phyloP scores from a whole-genome alignment of 768 basidiomycete genomes.

The Strobilomyces confusus region DNA sequence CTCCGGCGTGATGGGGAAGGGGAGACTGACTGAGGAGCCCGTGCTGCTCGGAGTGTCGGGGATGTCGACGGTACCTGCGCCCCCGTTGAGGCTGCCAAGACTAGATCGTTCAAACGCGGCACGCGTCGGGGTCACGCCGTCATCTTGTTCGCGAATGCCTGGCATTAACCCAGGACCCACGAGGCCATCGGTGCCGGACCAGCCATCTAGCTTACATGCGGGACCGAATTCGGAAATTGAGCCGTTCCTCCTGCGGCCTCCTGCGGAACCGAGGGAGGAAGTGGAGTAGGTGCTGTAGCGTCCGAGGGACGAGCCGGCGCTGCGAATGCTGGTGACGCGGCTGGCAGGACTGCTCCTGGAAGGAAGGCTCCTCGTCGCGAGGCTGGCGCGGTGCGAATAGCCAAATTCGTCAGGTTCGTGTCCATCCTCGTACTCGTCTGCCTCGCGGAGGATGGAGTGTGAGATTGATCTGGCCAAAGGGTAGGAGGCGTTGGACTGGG shows the following conservation, averaged over 20 bases:
- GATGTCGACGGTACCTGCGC: conserved; percentile 8
- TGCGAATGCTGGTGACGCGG: conserved; percentile 21
- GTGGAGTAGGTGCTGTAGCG: conserved; percentile 22
- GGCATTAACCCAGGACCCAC: conserved; percentile 19
- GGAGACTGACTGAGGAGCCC: conserved; percentile 26
- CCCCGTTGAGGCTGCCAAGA: conserved; percentile 20
- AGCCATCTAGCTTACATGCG: conserved; percentile 12
- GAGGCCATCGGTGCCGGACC: background rate
- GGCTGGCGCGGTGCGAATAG: conserved; percentile 4
- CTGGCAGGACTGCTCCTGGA: conserved; percentile 20
- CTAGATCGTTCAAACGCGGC: conserved; percentile 27
- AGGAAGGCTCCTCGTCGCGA: conserved; percentile 20
- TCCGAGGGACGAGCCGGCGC: conserved; percentile 21
- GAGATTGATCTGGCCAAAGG: conserved; percentile 28
- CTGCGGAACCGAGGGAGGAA: conserved; percentile 10
- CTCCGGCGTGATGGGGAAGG: conserved; percentile 29
- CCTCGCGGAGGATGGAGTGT: conserved; percentile 29
- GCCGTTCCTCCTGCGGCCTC: conserved; percentile 8
- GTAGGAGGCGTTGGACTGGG: conserved; percentile 10
- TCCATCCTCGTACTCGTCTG: conserved; percentile 18
- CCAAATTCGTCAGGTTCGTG: conserved; percentile 25
- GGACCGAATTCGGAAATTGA: conserved; percentile 21
- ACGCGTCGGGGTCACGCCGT: conserved; percentile 29
- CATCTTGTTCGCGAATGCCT: conserved; percentile 28
- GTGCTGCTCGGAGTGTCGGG: conserved; percentile 31